Percentiles rank a stretch among this genome's conserved stretches.
phyloP scores from a whole-genome alignment of 164 flowering plant genomes.

The Tetrastigma voinierianum region DNA sequence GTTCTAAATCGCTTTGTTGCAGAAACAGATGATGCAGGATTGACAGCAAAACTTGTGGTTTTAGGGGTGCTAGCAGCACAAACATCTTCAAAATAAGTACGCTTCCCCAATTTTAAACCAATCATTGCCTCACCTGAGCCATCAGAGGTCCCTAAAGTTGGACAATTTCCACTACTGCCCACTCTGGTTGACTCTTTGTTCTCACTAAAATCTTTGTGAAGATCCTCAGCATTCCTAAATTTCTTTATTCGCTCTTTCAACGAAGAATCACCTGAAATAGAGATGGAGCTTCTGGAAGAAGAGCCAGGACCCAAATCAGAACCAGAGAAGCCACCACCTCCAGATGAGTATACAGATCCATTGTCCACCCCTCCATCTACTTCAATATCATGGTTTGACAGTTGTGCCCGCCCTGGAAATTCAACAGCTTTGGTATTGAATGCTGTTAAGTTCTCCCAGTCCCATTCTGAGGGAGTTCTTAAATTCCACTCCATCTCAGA shows the following conservation, averaged over 20 bases:
- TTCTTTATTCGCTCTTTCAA: constrained; percentile 39
- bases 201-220: constrained; percentile 25
- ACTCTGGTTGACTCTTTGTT: constrained; percentile 27
- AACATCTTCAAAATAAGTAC: constrained; percentile 69
- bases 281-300: constrained; percentile 61
- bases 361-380: constrained; percentile 49
- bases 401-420: constrained; percentile 26
- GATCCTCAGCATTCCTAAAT: constrained; percentile 27
- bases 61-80: constrained; percentile 34
- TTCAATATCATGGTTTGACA: constrained; percentile 44
- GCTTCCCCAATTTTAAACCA: constrained; percentile 76
- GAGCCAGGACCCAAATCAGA: constrained; percentile 54
- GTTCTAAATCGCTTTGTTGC: constrained; percentile 50
- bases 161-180: constrained; percentile 35
- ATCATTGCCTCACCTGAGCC: constrained; percentile 65
- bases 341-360: constrained; percentile 47
- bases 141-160: constrained; percentile 43
- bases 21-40: constrained; percentile 28
- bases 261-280: constrained; percentile 64
- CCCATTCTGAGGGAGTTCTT: constrained; percentile 48
- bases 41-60: constrained; percentile 29
- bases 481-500: constrained; percentile 54
- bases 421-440: constrained; percentile 32
- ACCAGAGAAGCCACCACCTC: constrained; percentile 44
- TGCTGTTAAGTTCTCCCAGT: constrained; percentile 47